phyloP scores from a whole-genome alignment of 2,329 filamentous ascomycete genomes.

The Botrytis sinoallii region DNA sequence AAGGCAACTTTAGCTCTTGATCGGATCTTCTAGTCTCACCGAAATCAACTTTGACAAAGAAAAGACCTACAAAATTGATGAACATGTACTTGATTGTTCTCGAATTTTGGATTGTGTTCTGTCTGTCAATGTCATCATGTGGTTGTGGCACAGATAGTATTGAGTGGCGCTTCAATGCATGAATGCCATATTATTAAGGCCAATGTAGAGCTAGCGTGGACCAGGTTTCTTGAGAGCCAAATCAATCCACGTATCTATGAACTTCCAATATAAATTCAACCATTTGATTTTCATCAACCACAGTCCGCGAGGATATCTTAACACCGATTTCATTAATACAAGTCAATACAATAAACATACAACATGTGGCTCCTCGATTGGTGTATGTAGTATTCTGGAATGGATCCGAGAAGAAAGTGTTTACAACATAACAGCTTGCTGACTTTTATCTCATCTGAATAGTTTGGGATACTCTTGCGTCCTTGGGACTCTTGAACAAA shows the following conservation, averaged over 20 bases:
- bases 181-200: neutral
- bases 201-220: conserved; percentile 17
- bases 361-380: conserved; percentile 92
- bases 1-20: neutral
- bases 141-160: neutral
- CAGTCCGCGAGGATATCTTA: conserved; percentile 12
- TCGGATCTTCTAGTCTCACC: neutral
- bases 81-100: neutral
- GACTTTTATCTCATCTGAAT: conserved; percentile 33
- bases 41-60: neutral
- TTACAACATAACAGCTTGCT: conserved; percentile 29
- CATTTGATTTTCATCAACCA: conserved; percentile 10
- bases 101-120: neutral
- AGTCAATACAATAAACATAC: conserved; percentile 19
- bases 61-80: neutral
- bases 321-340: conserved; percentile 11
- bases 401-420: conserved; percentile 11
- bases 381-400: conserved; percentile 60
- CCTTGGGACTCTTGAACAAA: conserved; percentile 87
- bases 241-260: conserved; percentile 22
- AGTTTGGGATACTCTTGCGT: conserved; percentile 90
- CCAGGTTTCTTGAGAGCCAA: conserved; percentile 18
- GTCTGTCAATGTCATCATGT: conserved; percentile 2
- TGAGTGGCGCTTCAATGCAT: neutral
- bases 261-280: conserved; percentile 16